phyloP scores from a whole-genome alignment of 495 filamentous ascomycete species.

The Aspergillus nanangensis region DNA sequence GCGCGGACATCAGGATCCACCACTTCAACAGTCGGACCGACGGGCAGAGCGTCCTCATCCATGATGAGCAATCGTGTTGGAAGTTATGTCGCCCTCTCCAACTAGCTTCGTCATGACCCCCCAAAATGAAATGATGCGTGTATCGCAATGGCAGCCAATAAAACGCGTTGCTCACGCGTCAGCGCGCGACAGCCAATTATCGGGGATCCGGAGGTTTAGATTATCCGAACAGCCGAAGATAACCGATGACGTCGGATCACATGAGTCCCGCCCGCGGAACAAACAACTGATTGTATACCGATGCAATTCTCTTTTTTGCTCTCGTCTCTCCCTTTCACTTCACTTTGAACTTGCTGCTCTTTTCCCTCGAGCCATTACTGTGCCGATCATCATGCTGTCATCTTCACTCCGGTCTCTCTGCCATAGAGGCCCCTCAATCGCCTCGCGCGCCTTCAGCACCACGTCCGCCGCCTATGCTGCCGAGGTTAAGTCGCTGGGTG shows the following conservation, averaged over 20 bases:
- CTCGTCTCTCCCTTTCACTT: neutral
- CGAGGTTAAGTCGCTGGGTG: conserved; percentile 84
- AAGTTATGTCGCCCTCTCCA: neutral
- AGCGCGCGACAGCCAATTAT: conserved; percentile 17
- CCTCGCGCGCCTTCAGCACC: conserved; percentile 40
- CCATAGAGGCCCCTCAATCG: conserved; percentile 27
- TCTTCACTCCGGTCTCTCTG: conserved; percentile 27
- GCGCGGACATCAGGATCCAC: conserved; percentile 87
- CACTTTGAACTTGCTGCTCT: neutral
- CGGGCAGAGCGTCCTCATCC: conserved; percentile 35
- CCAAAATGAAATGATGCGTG: too few relatives aligned
- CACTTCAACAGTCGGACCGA: conserved; percentile 41
- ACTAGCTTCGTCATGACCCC: neutral
- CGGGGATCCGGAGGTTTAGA: conserved; percentile 26
- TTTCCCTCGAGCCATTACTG: neutral
- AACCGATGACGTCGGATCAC: conserved; percentile 40
- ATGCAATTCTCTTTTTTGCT: conserved; percentile 4
- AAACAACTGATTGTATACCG: conserved; percentile 2
- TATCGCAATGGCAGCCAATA: too few relatives aligned
- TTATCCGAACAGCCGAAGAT: conserved; percentile 33
- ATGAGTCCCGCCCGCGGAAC: conserved; percentile 11
- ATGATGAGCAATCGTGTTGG: conserved; percentile 22
- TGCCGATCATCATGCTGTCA: conserved; percentile 26
- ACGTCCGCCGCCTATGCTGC: conserved; percentile 47
- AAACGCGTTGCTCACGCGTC: conserved; percentile 35